These are phyloP conservation scores for Polyrhizophydium stewartii DNA, from an alignment of 371 early-diverging fungal species.

Conservation along the genomic window DNA sequence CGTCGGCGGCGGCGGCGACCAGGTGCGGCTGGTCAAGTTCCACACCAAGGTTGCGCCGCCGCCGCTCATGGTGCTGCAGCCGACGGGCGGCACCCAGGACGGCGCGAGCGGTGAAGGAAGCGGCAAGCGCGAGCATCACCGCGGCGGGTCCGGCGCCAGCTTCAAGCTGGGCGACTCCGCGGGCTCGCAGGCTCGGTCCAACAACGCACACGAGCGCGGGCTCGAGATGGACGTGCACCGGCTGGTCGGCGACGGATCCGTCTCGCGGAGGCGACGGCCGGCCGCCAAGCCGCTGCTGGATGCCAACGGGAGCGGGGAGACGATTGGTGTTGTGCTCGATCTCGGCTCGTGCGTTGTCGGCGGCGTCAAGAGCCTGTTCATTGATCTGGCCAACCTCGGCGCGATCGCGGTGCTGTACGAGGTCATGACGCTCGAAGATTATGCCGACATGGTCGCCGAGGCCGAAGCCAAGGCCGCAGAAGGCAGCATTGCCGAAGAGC, in stretches of 20 bases:
- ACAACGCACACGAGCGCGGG: no score
- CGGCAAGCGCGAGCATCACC: no score
- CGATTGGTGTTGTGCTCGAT: conserved; percentile 7
- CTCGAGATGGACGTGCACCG: not conserved
- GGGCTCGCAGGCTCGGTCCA: no score
- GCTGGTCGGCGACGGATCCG: not conserved
- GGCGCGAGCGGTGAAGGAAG: no score
- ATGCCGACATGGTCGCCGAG: not conserved
- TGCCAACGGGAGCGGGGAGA: no score
- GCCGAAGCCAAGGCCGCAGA: not conserved
- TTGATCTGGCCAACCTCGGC: conserved; percentile 24
- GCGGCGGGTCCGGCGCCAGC: no score
- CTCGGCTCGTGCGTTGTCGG: conserved; percentile 26
- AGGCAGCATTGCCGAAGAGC: not conserved
- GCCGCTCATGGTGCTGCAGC: not conserved
- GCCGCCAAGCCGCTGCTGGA: no score
- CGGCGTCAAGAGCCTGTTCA: conserved; percentile 1
- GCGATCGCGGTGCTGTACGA: conserved; percentile 12
- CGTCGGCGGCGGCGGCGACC: not conserved
- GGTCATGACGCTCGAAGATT: not conserved
- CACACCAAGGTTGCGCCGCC: conserved; percentile 1
- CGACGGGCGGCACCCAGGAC: no score
- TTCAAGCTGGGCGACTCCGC: no score
- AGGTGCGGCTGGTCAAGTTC: not conserved
- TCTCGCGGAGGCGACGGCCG: no score